A percentile compares a stretch with the other conserved stretches of the same genome.
Evolutionary conservation across 2,329 filamentous ascomycete species (phyloP).

Genomic region (Alternaria postmessia): DNA sequence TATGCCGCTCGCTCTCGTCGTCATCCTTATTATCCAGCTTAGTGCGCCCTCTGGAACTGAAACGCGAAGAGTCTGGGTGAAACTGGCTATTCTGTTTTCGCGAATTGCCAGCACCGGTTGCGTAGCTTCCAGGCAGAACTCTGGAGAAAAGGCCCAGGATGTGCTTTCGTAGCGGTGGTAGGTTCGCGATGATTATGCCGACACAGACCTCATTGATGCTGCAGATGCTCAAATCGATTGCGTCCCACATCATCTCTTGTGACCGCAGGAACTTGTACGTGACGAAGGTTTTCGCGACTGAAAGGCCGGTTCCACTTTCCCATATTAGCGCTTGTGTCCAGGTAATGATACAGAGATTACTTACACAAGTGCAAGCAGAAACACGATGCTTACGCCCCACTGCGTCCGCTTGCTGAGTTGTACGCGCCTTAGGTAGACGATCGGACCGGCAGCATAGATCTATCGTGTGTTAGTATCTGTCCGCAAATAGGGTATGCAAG

Average conservation of each 20-base stretch:
- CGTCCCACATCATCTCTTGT: constrained; percentile 19
- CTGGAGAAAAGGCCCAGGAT: not conserved
- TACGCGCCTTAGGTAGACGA: constrained; percentile 15
- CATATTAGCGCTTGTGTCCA: not conserved
- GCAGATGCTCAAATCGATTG: constrained; percentile 21
- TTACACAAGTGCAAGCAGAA: constrained; percentile 21
- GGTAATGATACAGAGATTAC: not conserved
- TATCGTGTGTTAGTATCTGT: not conserved
- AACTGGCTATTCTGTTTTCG: not conserved
- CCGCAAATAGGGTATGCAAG: not conserved
- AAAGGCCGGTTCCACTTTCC: constrained; percentile 10
- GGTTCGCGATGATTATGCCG: constrained; percentile 23
- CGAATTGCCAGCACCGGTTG: not conserved
- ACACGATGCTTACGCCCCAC: constrained; percentile 19
- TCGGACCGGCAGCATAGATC: constrained; percentile 21
- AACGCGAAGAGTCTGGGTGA: not conserved
- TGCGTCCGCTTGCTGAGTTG: constrained; percentile 19
- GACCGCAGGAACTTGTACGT: constrained; percentile 10
- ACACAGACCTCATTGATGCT: constrained; percentile 23
- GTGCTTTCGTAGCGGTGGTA: constrained; percentile 21
- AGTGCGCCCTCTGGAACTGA: not conserved
- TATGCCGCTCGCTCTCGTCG: constrained; percentile 13
- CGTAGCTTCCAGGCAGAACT: constrained; percentile 1
- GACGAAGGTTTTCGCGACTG: constrained; percentile 14
- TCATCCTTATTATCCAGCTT: constrained; percentile 2